phyloP scores from a whole-genome alignment of 1,284 basidiomycete species.

The Apiotrichum veenhuisii region DNA sequence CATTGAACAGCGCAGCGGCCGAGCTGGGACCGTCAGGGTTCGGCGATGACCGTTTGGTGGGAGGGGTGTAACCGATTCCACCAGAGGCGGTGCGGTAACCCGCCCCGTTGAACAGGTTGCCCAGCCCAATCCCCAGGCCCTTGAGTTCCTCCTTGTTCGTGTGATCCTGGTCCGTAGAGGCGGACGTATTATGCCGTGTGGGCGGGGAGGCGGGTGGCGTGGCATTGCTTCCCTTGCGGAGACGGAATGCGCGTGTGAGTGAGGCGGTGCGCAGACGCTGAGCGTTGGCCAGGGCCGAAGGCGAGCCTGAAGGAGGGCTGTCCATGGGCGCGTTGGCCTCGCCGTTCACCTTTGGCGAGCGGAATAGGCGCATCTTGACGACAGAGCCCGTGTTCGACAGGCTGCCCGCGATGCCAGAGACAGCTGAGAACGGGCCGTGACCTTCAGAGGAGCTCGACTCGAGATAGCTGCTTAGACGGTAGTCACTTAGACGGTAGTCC shows the following conservation, averaged over 20 bases:
- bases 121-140: slow-evolving; percentile 9
- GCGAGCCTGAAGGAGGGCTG: background rate
- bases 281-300: background rate
- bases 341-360: background rate
- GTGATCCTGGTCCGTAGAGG: background rate
- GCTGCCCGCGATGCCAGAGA: background rate
- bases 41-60: background rate
- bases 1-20: slow-evolving; percentile 23
- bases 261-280: slow-evolving; percentile 5
- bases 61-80: slow-evolving; percentile 21
- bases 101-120: background rate
- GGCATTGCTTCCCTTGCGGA: slow-evolving; percentile 3
- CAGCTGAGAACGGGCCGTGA: background rate
- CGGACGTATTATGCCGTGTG: background rate
- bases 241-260: slow-evolving; percentile 13
- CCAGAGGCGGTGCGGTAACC: slow-evolving; percentile 18
- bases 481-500: background rate
- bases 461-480: background rate
- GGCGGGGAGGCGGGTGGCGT: slow-evolving; percentile 6
- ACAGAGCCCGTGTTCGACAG: background rate
- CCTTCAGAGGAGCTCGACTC: background rate
- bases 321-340: background rate
- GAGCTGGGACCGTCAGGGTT: slow-evolving; percentile 18
- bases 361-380: slow-evolving; percentile 14
- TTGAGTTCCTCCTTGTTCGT: slow-evolving; percentile 9